phyloP scores from a whole-genome alignment of 768 basidiomycete species.

The Tricholoma furcatifolium region DNA sequence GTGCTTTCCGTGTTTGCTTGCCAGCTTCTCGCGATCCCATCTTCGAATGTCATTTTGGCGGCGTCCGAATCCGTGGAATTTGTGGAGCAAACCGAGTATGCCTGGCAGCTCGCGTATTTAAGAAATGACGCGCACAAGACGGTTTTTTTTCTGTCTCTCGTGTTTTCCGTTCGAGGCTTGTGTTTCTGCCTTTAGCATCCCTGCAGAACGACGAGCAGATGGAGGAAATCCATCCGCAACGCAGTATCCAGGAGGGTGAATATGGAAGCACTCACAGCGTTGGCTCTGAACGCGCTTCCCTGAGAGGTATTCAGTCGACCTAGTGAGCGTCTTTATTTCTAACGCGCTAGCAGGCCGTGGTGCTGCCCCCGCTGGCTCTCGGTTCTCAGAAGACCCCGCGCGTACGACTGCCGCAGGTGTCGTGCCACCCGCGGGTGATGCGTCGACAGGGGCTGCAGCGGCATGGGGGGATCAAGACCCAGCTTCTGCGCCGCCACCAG shows the following conservation, averaged over 20 bases:
- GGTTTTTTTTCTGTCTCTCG: conserved; percentile 11
- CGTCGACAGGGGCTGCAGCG: conserved; percentile 13
- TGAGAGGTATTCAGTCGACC: conserved; percentile 28
- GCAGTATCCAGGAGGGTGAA: conserved; percentile 29
- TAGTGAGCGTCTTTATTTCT: not conserved
- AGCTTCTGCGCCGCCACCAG: conserved; percentile 16
- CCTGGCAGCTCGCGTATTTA: conserved; percentile 11
- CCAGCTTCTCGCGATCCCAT: conserved; percentile 22
- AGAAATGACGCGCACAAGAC: conserved; percentile 8
- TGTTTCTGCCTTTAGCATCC: conserved; percentile 11
- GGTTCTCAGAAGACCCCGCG: conserved; percentile 21
- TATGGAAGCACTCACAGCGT: conserved; percentile 29
- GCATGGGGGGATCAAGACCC: conserved; percentile 14
- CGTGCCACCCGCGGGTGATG: conserved; percentile 1
- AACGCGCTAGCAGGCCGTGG: conserved; percentile 29
- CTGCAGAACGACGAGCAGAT: conserved; percentile 24
- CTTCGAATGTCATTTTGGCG: conserved; percentile 5
- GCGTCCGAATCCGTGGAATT: conserved; percentile 8
- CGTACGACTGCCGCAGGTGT: conserved; percentile 26
- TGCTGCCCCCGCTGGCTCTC: conserved; percentile 28
- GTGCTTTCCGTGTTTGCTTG: conserved; percentile 24
- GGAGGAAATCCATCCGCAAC: conserved; percentile 33
- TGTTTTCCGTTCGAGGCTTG: conserved; percentile 13
- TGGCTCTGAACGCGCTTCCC: conserved; percentile 28
- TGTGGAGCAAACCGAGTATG: conserved; percentile 9